These are phyloP conservation scores for Hypoxylon rubiginosum DNA, from an alignment of 2,329 filamentous ascomycete species.

Conservation along the genomic window DNA sequence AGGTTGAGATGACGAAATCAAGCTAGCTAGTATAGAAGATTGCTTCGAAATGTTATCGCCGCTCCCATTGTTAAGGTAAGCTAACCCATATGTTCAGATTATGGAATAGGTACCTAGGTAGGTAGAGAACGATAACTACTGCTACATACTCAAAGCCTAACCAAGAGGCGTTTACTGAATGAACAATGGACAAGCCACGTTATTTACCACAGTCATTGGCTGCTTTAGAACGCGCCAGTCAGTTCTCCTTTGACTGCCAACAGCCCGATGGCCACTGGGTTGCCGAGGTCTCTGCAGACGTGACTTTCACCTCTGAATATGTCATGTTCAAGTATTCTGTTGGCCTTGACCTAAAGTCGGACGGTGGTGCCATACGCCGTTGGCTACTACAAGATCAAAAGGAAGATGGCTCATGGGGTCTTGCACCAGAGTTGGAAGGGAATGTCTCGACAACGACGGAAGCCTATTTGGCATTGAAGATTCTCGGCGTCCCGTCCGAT, in stretches of 20 bases:
- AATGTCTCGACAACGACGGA: constrained; percentile 49
- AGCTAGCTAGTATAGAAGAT: too few species aligned
- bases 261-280: not conserved
- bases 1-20: not conserved
- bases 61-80: too few species aligned
- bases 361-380: not conserved
- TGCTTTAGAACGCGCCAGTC: not conserved
- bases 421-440: constrained; percentile 42
- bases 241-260: not conserved
- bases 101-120: not conserved
- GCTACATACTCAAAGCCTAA: not conserved
- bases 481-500: constrained; percentile 45
- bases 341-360: not conserved
- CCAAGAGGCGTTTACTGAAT: not conserved
- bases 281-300: not conserved
- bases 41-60: too few species aligned
- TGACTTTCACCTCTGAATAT: not conserved
- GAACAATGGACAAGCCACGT: not conserved
- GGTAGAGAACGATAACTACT: not conserved
- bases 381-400: not conserved
- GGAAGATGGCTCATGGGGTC: constrained; percentile 51
- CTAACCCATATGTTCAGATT: not conserved
- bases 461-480: constrained; percentile 54
- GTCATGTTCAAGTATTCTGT: not conserved
- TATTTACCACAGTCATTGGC: not conserved